Base-by-base conservation (phyloP, 2,329 filamentous ascomycete species). In the Thelonectria blattea region DNA sequence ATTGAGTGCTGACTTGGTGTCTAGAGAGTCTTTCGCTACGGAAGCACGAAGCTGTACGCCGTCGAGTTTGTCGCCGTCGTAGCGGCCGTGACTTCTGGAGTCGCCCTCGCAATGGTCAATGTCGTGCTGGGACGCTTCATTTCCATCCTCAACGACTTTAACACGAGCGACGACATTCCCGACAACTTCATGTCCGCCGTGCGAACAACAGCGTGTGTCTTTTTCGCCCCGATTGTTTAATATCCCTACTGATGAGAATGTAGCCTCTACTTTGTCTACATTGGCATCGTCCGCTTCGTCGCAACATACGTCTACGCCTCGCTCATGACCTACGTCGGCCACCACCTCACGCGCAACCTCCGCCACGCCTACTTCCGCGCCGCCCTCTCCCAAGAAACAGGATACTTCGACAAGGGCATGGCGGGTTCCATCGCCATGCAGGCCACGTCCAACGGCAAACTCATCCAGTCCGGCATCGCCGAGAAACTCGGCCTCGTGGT, bases 371-470 rank as follows among this genome's bases (percentile, higher is more conserved):
- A 84, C 62, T 74, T 87, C 8, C 76, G 79, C 39, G 74, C 78
- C 30, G 77, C 83, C 1, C 74, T 87, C 15, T 73, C 80, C 12
- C 81, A 84, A 60, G 81, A 83, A 50, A 76, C 84, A 18, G 76
- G 78, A 49, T 81, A 78, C 65, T 84, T 82, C 60, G 82, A 85
- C 63, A 70, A 72, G 41, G 74, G 73, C 37, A 67, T 67, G 3
- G 74, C 74, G 32, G 80, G 80, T 7, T 81, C 79, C 24, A 74
- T 78, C 27, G 70, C 80, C 2, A 75, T 80, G 2, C 80, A 68
- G 18, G 65, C 66, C 24, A 70, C 63, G 6, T 70, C 78, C 0
- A 82, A 79, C 54, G 78, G 77, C 24, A 74, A 75, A 12, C 69
- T 78, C 24, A 75, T 81, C 46, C 76, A 78, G 47, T 68, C 70